These are phyloP conservation scores for Staphylotrichum tortipilum DNA, from an alignment of 495 filamentous ascomycete genomes.

Conservation along the genomic window DNA sequence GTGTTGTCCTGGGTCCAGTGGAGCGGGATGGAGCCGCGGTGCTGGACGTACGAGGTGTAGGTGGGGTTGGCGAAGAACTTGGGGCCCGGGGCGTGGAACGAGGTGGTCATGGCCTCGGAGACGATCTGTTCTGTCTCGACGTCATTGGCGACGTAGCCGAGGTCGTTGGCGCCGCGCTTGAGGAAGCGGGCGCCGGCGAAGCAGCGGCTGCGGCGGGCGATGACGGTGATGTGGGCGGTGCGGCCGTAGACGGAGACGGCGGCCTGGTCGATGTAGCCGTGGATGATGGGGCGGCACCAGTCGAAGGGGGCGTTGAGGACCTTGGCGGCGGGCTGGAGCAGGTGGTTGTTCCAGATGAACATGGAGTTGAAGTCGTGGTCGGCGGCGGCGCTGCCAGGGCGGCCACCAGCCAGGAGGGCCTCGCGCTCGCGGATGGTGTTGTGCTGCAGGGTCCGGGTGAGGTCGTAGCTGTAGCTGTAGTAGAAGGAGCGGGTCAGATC, in stretches of 20 bases:
- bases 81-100: slow-evolving; percentile 87
- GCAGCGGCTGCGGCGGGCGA: slow-evolving; percentile 82
- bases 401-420: slow-evolving; percentile 54
- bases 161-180: slow-evolving; percentile 89
- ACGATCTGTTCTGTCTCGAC: slow-evolving; percentile 99
- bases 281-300: slow-evolving; percentile 94
- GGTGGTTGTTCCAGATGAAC: slow-evolving; percentile 96
- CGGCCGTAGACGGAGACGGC: slow-evolving; percentile 77
- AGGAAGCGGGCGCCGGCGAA: slow-evolving; percentile 93
- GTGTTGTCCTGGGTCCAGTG: slow-evolving; percentile 98
- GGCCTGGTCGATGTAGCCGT: slow-evolving; percentile 91
- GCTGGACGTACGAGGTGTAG: slow-evolving; percentile 94
- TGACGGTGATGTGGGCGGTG: slow-evolving; percentile 81
- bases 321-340: slow-evolving; percentile 65
- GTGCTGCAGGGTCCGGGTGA: slow-evolving; percentile 84
- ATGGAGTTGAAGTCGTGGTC: slow-evolving; percentile 75
- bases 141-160: slow-evolving; percentile 96
- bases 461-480: slow-evolving; percentile 97
- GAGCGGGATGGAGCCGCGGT: slow-evolving; percentile 91
- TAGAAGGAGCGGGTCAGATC: slow-evolving; percentile 89
- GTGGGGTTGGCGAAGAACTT: slow-evolving; percentile 78
- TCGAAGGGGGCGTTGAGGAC: slow-evolving; percentile 74
- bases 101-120: slow-evolving; percentile 84
- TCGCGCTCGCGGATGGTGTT: slow-evolving; percentile 80
- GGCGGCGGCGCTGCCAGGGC: slow-evolving; percentile 41